Base-by-base conservation (phyloP, 2,329 filamentous ascomycete genomes). In the Cercospora brassicicola region DNA sequence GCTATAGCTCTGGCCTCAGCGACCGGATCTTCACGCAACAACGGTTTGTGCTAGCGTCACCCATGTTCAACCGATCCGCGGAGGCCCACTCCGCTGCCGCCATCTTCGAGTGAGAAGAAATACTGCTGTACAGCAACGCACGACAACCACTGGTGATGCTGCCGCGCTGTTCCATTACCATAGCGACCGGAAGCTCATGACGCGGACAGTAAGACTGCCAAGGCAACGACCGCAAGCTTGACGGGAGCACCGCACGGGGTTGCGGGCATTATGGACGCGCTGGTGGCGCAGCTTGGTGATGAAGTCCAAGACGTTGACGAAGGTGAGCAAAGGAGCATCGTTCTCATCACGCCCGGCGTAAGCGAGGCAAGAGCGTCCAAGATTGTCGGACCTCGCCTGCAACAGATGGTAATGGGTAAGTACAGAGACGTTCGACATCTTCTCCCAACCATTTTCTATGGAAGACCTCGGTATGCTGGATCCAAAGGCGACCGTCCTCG, bases 391-490 rank as follows among this genome's bases (percentile, higher is more conserved):
- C 1, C n/a, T 13, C 10, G 20, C 36, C 15, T n/a, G 36, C 36
- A 42, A 1, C 36, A 42, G 5, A 20, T 26, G 20, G 62, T 73
- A 65, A 73, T 68, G 65, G 67, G 64, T 66, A 67, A 65, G 64
- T 67, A 64, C 78, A 97, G 94, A 98, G 82, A 92, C 92, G 4
- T 97, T 96, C 76, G 81, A 94, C 42, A 85, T 97, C 65, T 97
- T 96, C 83, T 90, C 92, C 53, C 89, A 91, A 77, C 82, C 88
- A 18, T 87, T 92, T 28, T 89, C 91, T 0, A 91, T 90, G 11
- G 87, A 89, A 64, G 89, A 93, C 74, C 88, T 98, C 9, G 95
- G 94, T 76, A 95, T 97, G 80, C 82, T 98, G 71, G 90, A 97
- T 78, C 83, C 91, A 15, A 88, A 86, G 71, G 88, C 91, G 9